Evolutionary conservation across 2,329 filamentous ascomycete genomes (phyloP), one percentile per base, ranked within the genome.

Genomic region (Cercospora nicotianae): DNA sequence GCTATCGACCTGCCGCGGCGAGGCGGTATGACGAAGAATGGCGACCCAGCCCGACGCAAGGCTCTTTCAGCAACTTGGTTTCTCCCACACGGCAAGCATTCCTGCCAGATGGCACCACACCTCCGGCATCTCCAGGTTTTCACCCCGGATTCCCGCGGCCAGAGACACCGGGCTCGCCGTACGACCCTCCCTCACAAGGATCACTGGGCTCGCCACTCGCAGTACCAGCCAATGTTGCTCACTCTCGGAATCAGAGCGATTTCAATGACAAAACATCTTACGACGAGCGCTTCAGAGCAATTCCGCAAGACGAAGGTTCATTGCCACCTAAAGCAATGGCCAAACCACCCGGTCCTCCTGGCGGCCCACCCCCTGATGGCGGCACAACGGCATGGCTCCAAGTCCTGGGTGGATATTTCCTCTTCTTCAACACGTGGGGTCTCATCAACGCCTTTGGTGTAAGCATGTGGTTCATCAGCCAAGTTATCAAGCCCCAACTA

Each of bases 341-440:
- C 39, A 67, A 60, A 48, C 73, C 73, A 39, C 57, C 70, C 28
- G 73, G 73, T 45, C 75, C 74, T 66, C 74, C 72, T n/a, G 73
- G 73, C 10, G 71, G 73, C 36, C 73, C 72, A 31, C 74, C 72
- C 31, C 83, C 82, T 0, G 78, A 84, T 74, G 82, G 82, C 13
- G 82, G 83, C 0, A 67, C 80, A 1, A 76, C 72, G 64, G 82
- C 82, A 0, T 84, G 82, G 83, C 73, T 84, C 12, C 82, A 84
- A 63, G 82, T 84, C 1, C 63, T 83, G 0, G 82, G 82, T 1
- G 76, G 77, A 0, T 83, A 82, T 71, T 82, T 83, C 60, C 69
- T 84, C 2, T 80, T 84, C 72, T 83, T 84, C 70, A 84, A 84
- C 72, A 79, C 78, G 5, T 84, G 82, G 83, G 84, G 84, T 9